Evolutionary conservation across 2,329 filamentous ascomycete species (phyloP).

Genomic region (Phialocephala subalpina): DNA sequence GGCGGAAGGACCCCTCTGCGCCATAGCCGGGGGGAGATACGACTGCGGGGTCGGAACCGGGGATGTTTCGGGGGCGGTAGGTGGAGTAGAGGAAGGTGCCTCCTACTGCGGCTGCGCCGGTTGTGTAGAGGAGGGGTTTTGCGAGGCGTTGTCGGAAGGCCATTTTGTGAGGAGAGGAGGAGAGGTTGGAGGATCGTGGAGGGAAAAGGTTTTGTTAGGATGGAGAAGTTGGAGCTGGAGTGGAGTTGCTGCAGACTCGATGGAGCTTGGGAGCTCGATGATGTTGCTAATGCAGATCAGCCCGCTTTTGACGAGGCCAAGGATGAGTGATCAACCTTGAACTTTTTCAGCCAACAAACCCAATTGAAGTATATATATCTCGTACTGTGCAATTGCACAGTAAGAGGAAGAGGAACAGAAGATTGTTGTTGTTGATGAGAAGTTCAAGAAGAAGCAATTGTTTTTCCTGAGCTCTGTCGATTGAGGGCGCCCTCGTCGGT

Average conservation of each 20-base stretch:
- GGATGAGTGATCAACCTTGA: constrained; percentile 12
- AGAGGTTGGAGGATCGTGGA: constrained; percentile 31
- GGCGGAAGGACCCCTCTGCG: constrained; percentile 70
- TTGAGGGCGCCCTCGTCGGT: neutral
- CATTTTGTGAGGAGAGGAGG: constrained; percentile 34
- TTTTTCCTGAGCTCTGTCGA: constrained; percentile 9
- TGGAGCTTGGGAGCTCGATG: constrained; percentile 14
- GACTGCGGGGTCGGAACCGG: constrained; percentile 71
- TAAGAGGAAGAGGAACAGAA: constrained; percentile 13
- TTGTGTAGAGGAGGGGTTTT: constrained; percentile 58
- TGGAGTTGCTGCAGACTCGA: constrained; percentile 12
- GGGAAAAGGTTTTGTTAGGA: neutral
- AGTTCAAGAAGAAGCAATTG: constrained; percentile 10
- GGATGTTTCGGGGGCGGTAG: constrained; percentile 76
- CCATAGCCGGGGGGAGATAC: constrained; percentile 76
- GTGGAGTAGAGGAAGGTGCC: constrained; percentile 58
- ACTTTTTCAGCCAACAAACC: neutral
- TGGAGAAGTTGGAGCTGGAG: constrained; percentile 10
- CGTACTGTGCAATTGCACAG: constrained; percentile 28
- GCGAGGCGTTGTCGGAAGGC: constrained; percentile 51
- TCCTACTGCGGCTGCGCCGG: constrained; percentile 54
- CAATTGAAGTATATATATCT: constrained; percentile 8
- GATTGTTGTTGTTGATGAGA: neutral
- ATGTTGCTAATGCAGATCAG: constrained; percentile 27
- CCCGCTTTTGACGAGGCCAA: constrained; percentile 27